phyloP scores from a whole-genome alignment of 2,329 filamentous ascomycete species.

The Penicillium sp. region DNA sequence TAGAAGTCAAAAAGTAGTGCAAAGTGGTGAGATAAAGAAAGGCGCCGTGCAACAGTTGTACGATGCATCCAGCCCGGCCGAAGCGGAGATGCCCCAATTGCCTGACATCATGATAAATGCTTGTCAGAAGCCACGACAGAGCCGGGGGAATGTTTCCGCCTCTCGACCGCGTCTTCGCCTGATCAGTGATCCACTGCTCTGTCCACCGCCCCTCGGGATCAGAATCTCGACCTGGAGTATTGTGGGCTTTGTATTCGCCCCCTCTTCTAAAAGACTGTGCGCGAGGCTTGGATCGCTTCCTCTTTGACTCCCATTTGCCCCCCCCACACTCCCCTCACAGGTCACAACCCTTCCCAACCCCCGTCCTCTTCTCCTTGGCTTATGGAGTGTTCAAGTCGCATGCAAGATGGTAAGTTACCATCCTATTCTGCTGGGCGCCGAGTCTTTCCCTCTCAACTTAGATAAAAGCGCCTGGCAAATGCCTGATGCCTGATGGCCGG shows the following conservation, averaged over 20 bases:
- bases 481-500: conserved; percentile 8
- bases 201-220: conserved; percentile 7
- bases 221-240: background rate
- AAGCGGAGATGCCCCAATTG: background rate
- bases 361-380: conserved; percentile 16
- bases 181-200: conserved; percentile 2
- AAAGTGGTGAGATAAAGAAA: background rate
- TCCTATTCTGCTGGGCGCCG: background rate
- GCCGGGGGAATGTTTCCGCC: conserved; percentile 6
- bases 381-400: conserved; percentile 30
- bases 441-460: background rate
- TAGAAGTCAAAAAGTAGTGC: background rate
- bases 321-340: conserved; percentile 5
- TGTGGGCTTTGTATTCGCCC: background rate
- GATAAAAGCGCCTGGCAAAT: conserved; percentile 4
- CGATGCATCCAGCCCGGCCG: background rate
- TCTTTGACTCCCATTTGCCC: conserved; percentile 5
- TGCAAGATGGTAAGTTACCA: conserved; percentile 39
- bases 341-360: background rate
- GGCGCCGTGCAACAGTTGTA: background rate
- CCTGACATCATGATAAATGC: conserved; percentile 11
- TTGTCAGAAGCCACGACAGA: conserved; percentile 1
- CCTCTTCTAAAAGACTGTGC: background rate
- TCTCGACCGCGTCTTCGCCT: background rate
- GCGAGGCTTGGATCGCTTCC: conserved; percentile 1